Evolutionary conservation across 78 protist species (phyloP).

Genomic region (Dictyostelium capitatum): DNA sequence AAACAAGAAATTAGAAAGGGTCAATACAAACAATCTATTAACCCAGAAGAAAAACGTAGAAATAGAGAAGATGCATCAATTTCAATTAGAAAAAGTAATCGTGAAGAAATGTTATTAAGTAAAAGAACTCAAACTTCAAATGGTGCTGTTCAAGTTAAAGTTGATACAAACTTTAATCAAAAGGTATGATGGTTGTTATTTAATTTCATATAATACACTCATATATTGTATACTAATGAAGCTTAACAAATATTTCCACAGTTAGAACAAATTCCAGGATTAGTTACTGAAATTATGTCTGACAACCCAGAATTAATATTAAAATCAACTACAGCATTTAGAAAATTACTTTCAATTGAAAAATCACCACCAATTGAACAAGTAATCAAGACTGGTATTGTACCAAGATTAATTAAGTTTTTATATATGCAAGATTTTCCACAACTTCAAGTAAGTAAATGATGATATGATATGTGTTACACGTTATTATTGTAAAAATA

Average conservation of each 20-base stretch:
- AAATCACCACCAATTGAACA: slow-evolving; percentile 95
- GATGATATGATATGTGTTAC: too few relatives aligned
- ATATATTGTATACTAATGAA: not conserved
- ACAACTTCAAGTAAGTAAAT: slow-evolving; percentile 82
- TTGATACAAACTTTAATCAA: not conserved
- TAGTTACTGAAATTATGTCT: slow-evolving; percentile 49
- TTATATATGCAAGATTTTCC: slow-evolving; percentile 73
- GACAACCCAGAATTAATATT: slow-evolving; percentile 26
- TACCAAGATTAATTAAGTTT: slow-evolving; percentile 95
- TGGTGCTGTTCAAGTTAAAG: not conserved
- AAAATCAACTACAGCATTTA: slow-evolving; percentile 81
- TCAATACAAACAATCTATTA: slow-evolving; percentile 59
- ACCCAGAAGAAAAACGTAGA: slow-evolving; percentile 84
- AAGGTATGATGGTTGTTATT: not conserved
- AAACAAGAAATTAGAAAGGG: slow-evolving; percentile 52
- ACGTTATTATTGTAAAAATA: too few relatives aligned
- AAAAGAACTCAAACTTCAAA: slow-evolving; percentile 47
- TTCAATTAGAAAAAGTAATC: slow-evolving; percentile 91
- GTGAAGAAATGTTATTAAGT: slow-evolving; percentile 85
- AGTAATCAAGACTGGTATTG: slow-evolving; percentile 94
- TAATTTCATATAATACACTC: not conserved
- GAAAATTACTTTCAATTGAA: slow-evolving; percentile 95
- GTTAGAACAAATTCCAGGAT: slow-evolving; percentile 53
- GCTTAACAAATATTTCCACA: not conserved
- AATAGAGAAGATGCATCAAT: slow-evolving; percentile 86